Base-by-base conservation (phyloP, 2,329 filamentous ascomycete species). In the Diaporthe vaccinii region DNA sequence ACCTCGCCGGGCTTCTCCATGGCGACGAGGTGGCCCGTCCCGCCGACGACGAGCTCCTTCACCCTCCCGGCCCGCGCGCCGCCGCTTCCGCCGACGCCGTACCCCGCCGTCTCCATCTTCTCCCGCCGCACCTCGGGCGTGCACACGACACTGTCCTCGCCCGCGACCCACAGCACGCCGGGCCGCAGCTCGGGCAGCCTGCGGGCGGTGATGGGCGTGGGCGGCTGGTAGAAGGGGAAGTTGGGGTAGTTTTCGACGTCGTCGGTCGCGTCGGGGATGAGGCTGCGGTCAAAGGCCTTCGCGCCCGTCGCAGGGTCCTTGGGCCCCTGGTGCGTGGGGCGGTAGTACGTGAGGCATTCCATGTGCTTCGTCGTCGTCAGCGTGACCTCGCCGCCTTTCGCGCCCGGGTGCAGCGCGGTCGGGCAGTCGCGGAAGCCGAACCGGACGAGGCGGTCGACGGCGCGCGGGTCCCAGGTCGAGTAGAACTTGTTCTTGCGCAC, bases 361-460 rank as follows among this genome's bases (percentile, higher is more conserved):
- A 98, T 95, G 82, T 98, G 94, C 80, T 96, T 95, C 0, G 95
- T 93, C 0, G 96, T 98, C 2, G 91, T 90, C 3, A 97, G 87
- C 0, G 95, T 96, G 1, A 95, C 93, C 46, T 88, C 83, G 31
- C 82, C 82, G 71, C 77, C 68, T 17, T 80, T 80, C 10, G 78
- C 74, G 1, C 86, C 79, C 0, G 91, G 90, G 81, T 91, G 89
- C 22, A 92, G 80, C 10, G 81, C 79, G 0, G 94, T 95, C 2
- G 94, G 94, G 2, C 92, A 86, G 22, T 93, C 89, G n/a, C 94
- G 90, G n/a, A 98, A 85, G 17, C 95, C 96, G 80, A 94, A 88
- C 75, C 90, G 79, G 59, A 95, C 84, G 92, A 93, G 96, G 44
- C 89, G 87, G 15, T 95, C 91, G 0, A 98, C 87, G 0, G 96